Percentiles rank a stretch among this genome's conserved stretches.
These are phyloP conservation scores for Pseudocercospora fuligena DNA, from an alignment of 2,329 filamentous ascomycete species.

Conservation along the genomic window DNA sequence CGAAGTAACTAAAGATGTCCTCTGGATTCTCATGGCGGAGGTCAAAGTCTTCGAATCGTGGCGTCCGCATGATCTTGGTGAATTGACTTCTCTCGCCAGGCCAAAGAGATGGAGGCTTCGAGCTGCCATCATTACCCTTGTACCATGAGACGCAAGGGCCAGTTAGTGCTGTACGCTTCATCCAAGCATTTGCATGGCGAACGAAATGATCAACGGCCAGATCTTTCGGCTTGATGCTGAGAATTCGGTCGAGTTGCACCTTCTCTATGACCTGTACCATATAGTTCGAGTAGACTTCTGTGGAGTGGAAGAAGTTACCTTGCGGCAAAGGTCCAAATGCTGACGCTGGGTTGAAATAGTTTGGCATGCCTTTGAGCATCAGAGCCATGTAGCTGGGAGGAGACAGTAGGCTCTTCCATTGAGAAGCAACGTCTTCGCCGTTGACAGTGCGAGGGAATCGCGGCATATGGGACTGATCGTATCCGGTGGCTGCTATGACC, in stretches of 20 bases:
- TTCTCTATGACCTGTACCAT: constrained; percentile 32
- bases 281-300: constrained; percentile 27
- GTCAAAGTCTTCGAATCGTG: constrained; percentile 31
- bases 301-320: constrained; percentile 30
- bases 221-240: constrained; percentile 26
- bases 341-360: constrained; percentile 32
- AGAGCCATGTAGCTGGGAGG: constrained; percentile 31
- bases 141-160: constrained; percentile 32
- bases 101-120: constrained; percentile 27
- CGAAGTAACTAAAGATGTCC: constrained; percentile 25
- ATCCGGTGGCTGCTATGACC: constrained; percentile 31
- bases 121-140: constrained; percentile 29
- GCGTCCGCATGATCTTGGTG: constrained; percentile 24
- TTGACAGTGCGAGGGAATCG: constrained; percentile 27
- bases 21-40: constrained; percentile 25
- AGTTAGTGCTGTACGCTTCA: constrained; percentile 28
- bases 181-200: constrained; percentile 27
- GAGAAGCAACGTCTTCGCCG: constrained; percentile 21
- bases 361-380: constrained; percentile 28
- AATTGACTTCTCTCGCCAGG: constrained; percentile 29
- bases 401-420: constrained; percentile 11
- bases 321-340: constrained; percentile 30
- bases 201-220: constrained; percentile 31
- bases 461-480: constrained; percentile 30
- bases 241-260: constrained; percentile 30